Evolutionary conservation across 1,284 basidiomycete species (phyloP), one percentile per base, ranked within the genome.

Genomic region (Bondarzewia mesenterica): DNA sequence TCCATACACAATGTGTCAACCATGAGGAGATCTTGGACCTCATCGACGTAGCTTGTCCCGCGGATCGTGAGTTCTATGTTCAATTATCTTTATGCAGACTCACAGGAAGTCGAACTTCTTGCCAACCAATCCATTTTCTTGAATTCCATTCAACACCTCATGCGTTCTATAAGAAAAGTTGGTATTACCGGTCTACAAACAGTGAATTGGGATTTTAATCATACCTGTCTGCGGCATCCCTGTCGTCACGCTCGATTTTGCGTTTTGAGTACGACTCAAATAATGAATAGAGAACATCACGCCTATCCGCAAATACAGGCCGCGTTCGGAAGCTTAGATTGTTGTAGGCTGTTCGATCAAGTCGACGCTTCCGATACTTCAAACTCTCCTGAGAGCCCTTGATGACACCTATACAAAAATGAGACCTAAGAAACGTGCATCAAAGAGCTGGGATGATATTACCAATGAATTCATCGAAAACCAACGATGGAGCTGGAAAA

Each of bases 401-500:
- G 57, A 88, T 82, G 2, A 85, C 74, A 22, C 84, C 83, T 83
- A 37, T 5, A 37, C 40, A 41, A 15, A 23, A 27, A 42, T 15
- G 14, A 39, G 42, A 26, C 40, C 52, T 40, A 32, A 46, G 15
- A 4, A 29, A 22, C 46, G 26, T 22, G 27, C 21, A 7, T 5
- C 43, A 20, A 21, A 23, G 12, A 7, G 14, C 21, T 21, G 6
- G 22, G 23, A 37, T 37, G 10, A 29, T 56, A 60, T 15, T 51
- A 75, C 82, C 83, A 55, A 87, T 72, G 38, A 88, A 68, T 54
- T 89, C 84, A n/a, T 72, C 77, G 54, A 77, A 89, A 3, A 85
- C 77, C 7, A 85, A 66, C 3, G 75, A 69, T 0, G 82, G 71
- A 58, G 83, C 84, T 83, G 49, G 21, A 49, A 3, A n/a, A 22